A percentile compares a stretch with the other conserved stretches of the same genome.
phyloP scores from a whole-genome alignment of 176 grass and related monocot genomes.

The Avena atlantica region DNA sequence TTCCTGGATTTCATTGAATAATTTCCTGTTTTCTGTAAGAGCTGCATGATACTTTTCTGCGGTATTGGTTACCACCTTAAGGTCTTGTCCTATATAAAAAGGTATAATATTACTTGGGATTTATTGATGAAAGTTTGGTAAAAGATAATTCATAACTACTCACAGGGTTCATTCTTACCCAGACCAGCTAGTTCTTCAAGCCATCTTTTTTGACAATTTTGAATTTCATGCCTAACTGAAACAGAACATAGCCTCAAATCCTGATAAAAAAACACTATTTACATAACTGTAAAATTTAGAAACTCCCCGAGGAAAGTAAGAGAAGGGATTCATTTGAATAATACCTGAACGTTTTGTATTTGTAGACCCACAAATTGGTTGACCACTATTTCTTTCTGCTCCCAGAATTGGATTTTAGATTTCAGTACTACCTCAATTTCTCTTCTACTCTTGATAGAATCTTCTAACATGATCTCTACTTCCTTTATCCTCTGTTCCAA shows the following conservation, averaged over 20 bases:
- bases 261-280: conserved; percentile 51
- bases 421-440: conserved; percentile 51
- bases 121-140: conserved; percentile 25
- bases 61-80: conserved; percentile 59
- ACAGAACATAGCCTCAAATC: conserved; percentile 73
- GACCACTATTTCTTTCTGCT: conserved; percentile 46
- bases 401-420: conserved; percentile 62
- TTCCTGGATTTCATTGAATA: conserved; percentile 93
- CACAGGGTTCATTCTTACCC: conserved; percentile 45
- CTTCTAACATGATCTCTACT: conserved; percentile 56
- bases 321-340: conserved; percentile 13
- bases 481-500: conserved; percentile 64
- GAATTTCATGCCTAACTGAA: conserved; percentile 60
- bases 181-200: conserved; percentile 63
- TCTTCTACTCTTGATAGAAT: conserved; percentile 60
- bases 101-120: conserved; percentile 38
- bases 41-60: conserved; percentile 73
- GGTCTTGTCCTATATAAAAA: conserved; percentile 46
- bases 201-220: conserved; percentile 63
- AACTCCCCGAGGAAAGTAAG: conserved; percentile 17
- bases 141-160: conserved; percentile 21
- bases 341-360: conserved; percentile 65
- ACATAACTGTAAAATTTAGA: conserved; percentile 37
- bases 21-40: conserved; percentile 82
- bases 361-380: conserved; percentile 56